Conservation (phyloP, 768 basidiomycete genomes). For the Rhodotorula toruloides region DNA sequence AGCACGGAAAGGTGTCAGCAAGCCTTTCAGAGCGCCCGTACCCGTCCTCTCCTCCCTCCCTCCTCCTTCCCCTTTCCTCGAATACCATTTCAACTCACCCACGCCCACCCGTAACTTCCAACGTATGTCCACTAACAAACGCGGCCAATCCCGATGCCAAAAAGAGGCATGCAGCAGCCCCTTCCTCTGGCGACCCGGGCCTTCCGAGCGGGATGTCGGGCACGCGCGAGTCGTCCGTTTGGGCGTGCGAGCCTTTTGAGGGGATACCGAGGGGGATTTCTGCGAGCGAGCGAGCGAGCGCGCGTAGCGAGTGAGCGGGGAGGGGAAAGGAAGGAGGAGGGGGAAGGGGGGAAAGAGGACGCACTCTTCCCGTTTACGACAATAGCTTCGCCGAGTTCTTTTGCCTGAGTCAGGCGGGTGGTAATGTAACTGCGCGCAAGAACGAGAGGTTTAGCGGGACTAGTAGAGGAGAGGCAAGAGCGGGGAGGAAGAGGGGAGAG, state of each 20-base stretch:
- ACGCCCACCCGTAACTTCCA: slow-evolving; percentile 50
- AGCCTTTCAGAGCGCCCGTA: too few species aligned
- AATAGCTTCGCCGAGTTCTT: slow-evolving; percentile 69
- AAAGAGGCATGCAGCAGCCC: slow-evolving; percentile 68
- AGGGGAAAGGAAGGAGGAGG: neutral
- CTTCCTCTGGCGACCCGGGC: slow-evolving; percentile 67
- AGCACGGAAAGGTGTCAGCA: too few species aligned
- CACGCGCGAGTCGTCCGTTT: slow-evolving; percentile 45
- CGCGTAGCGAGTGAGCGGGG: neutral
- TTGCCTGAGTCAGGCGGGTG: slow-evolving; percentile 71
- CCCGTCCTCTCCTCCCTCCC: too few species aligned
- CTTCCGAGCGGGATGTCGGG: slow-evolving; percentile 57
- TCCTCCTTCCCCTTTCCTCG: too few species aligned
- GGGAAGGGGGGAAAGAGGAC: neutral
- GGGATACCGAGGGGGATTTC: slow-evolving; percentile 72
- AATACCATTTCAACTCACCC: too few species aligned
- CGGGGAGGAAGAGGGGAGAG: neutral
- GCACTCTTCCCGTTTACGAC: slow-evolving; percentile 68
- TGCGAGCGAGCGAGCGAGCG: neutral
- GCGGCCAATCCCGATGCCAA: slow-evolving; percentile 71
- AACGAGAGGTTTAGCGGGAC: neutral
- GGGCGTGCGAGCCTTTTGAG: slow-evolving; percentile 46
- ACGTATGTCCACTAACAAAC: slow-evolving; percentile 74
- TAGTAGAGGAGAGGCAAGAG: too few species aligned
- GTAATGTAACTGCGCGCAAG: slow-evolving; percentile 54